Evolutionary conservation across 2,329 filamentous ascomycete genomes (phyloP), one percentile per base, ranked within the genome.

Genomic region (Aureobasidium vineae): DNA sequence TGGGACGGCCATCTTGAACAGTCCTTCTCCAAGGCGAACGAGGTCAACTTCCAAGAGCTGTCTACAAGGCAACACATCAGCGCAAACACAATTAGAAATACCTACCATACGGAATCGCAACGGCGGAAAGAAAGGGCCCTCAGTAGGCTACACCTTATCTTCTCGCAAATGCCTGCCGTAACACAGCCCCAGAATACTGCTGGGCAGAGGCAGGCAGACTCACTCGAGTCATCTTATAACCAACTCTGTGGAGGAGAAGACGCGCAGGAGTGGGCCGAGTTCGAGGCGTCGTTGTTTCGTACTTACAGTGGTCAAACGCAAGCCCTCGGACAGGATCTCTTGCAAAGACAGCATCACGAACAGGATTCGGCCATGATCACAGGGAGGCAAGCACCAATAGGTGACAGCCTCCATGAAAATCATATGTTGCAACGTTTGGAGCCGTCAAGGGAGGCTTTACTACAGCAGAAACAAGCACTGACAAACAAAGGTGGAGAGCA

Each of bases 171-270:
- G 45, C 59, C 59, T 26, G 45, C 45, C 13, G 45, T 7, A 7
- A 28, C 31, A n/a, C 23, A 11, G 8, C 5, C 45, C 8, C 21
- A 50, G 33, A 31, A 3, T 21, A 8, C 16, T 41, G 16, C 16
- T 3, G 8, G 3, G 1, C 11, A 31, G 31, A 41, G 26, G 21
- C 59, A 52, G 26, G 13, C 16, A 40, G 45, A 63, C 26, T 26
- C 16, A 11, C n/a, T 23, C 28, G 59, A 63, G 8, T 50, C 59
- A 15, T 50, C 59, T 45, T 64, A 64, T 28, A 64, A 64, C 33
- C 61, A 64, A 13, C 49, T 64, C 2, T 64, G 61, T 38, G 47
- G 33, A 43, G 61, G 61, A 28, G 61, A 38, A 21, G 49, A 45
- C 19, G 61, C 47, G 6, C 41, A 53, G 28, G 61, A 53, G 40